A percentile compares a stretch with the other conserved stretches of the same genome.
These are phyloP conservation scores for Puccinellia tenuiflora DNA, from an alignment of 176 grass and related monocot genomes.

Conservation along the genomic window DNA sequence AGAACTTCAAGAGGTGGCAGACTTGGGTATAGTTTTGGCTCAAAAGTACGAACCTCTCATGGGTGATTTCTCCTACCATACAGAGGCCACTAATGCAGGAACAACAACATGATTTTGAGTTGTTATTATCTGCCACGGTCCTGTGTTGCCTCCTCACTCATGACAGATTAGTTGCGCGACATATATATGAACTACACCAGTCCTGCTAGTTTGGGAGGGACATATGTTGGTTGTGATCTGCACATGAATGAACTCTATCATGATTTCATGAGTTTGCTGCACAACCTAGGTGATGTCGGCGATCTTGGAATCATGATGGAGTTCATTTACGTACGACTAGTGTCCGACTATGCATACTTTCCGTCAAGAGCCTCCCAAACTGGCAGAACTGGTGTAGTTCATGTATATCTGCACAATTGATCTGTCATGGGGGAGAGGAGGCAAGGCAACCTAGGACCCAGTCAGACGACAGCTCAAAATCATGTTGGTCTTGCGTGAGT, in stretches of 20 bases:
- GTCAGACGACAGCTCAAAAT: background rate
- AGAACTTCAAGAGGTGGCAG: background rate
- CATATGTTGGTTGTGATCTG: too few species aligned
- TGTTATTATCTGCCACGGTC: background rate
- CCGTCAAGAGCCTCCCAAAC: too few species aligned
- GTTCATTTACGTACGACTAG: too few species aligned
- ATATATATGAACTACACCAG: too few species aligned
- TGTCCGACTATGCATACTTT: too few species aligned
- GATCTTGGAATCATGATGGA: too few species aligned
- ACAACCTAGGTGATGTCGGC: too few species aligned
- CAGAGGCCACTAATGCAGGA: background rate
- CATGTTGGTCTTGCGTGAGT: background rate
- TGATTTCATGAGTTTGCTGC: too few species aligned
- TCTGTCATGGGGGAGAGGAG: background rate
- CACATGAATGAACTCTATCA: too few species aligned
- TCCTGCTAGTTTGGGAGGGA: too few species aligned
- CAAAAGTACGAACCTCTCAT: background rate
- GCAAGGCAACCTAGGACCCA: background rate
- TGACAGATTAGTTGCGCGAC: background rate
- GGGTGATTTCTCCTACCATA: background rate
- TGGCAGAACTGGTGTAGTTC: too few species aligned
- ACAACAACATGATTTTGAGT: background rate
- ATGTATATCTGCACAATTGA: background rate
- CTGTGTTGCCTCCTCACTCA: background rate
- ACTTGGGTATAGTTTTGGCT: background rate